Conservation (phyloP, 352 stramenopile genomes). For the Albugo candida region DNA sequence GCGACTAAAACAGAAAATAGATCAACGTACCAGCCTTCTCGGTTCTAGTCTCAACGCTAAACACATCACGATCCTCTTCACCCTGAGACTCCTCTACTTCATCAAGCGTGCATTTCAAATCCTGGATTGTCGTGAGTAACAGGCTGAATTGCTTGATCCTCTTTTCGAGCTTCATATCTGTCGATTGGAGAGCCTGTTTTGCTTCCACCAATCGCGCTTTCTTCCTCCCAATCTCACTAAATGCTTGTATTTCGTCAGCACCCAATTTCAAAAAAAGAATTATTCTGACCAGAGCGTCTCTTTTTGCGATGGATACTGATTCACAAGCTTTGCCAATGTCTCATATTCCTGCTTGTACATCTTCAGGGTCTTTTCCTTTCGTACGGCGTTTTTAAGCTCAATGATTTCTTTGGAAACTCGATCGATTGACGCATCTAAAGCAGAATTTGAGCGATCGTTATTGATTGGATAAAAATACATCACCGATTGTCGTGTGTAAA, state of each 20-base stretch:
- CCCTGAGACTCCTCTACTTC: slow-evolving; percentile 49
- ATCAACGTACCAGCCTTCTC: neutral
- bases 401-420: slow-evolving; percentile 55
- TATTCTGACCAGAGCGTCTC: slow-evolving; percentile 26
- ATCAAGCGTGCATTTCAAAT: slow-evolving; percentile 57
- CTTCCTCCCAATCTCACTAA: slow-evolving; percentile 31
- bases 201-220: slow-evolving; percentile 37
- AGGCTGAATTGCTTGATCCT: slow-evolving; percentile 65
- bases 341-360: slow-evolving; percentile 82
- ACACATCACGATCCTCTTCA: slow-evolving; percentile 11
- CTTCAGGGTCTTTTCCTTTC: slow-evolving; percentile 48
- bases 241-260: neutral
- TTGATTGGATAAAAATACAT: neutral
- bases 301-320: slow-evolving; percentile 46
- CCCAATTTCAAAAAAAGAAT: neutral
- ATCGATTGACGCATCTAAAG: slow-evolving; percentile 33
- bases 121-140: slow-evolving; percentile 68
- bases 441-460: neutral
- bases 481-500: slow-evolving; percentile 59
- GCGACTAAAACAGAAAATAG: neutral
- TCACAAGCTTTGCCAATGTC: slow-evolving; percentile 62
- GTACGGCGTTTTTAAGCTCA: slow-evolving; percentile 51
- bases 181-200: slow-evolving; percentile 22
- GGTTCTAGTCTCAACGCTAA: too few relatives aligned
- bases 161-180: slow-evolving; percentile 43